Conservation (phyloP, 2,329 filamentous ascomycete species). For the Lachnum nothofagi region DNA sequence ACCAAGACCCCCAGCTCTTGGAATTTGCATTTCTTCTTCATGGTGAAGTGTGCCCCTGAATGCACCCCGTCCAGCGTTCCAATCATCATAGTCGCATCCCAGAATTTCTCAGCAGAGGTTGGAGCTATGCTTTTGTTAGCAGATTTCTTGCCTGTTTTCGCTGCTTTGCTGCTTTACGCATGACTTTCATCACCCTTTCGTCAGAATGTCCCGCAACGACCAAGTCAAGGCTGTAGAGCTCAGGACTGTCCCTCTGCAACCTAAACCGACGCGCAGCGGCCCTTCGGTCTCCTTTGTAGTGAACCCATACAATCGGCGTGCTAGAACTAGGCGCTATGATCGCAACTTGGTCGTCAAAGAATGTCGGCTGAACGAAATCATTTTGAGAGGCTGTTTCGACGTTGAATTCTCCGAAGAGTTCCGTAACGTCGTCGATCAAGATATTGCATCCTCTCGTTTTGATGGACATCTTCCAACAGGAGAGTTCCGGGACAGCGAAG, state of each 20-base stretch:
- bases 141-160: neutral
- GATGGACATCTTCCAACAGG: neutral
- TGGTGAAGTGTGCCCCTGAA: neutral
- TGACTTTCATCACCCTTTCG: neutral
- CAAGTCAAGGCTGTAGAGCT: neutral
- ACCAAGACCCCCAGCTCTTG: neutral
- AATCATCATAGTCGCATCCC: neutral
- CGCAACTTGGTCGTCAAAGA: neutral
- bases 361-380: neutral
- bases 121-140: neutral
- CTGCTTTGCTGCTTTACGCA: neutral
- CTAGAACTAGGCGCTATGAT: neutral
- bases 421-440: neutral
- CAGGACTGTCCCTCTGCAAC: neutral
- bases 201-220: neutral
- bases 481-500: neutral
- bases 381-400: neutral
- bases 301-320: neutral
- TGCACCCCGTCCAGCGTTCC: neutral
- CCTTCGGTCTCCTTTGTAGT: neutral
- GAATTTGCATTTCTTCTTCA: neutral
- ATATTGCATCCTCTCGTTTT: neutral
- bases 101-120: neutral
- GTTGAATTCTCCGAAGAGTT: neutral
- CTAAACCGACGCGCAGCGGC: neutral